Percentiles rank a stretch among this genome's conserved stretches.
Evolutionary conservation across 768 basidiomycete genomes (phyloP).

Genomic region (Hygrocybe coccinea): DNA sequence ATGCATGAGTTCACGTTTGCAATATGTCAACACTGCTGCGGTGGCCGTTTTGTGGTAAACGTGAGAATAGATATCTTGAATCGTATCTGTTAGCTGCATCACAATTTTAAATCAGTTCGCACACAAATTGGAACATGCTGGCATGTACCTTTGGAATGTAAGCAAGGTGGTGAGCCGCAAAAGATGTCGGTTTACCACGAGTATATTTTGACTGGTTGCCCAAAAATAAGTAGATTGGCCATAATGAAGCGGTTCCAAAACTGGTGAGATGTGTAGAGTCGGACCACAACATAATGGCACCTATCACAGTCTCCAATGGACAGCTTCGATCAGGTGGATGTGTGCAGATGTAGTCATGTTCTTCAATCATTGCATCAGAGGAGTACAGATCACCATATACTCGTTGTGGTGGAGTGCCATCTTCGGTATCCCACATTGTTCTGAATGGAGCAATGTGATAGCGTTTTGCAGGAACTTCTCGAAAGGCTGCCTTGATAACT

Average conservation of each 20-base stretch:
- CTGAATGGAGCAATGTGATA: conserved; percentile 20
- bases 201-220: conserved; percentile 35
- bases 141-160: conserved; percentile 23
- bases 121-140: not conserved
- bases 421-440: not conserved
- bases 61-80: conserved; percentile 5
- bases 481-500: conserved; percentile 13
- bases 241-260: conserved; percentile 26
- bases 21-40: conserved; percentile 11
- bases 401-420: no score
- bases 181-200: conserved; percentile 15
- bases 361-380: conserved; percentile 12
- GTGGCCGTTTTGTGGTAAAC: conserved; percentile 1
- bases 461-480: not conserved
- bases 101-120: not conserved
- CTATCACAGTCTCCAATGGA: conserved; percentile 12
- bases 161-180: conserved; percentile 25
- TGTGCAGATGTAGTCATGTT: conserved; percentile 6
- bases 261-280: conserved; percentile 26
- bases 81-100: conserved; percentile 4
- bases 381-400: conserved; percentile 17
- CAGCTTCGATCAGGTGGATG: conserved; percentile 6
- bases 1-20: conserved; percentile 18
- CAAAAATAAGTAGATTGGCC: conserved; percentile 34
- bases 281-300: conserved; percentile 24